A percentile compares a stretch with the other conserved stretches of the same genome.
Conservation (phyloP, 2,329 filamentous ascomycete genomes). For the Xylariaceae sp. region DNA sequence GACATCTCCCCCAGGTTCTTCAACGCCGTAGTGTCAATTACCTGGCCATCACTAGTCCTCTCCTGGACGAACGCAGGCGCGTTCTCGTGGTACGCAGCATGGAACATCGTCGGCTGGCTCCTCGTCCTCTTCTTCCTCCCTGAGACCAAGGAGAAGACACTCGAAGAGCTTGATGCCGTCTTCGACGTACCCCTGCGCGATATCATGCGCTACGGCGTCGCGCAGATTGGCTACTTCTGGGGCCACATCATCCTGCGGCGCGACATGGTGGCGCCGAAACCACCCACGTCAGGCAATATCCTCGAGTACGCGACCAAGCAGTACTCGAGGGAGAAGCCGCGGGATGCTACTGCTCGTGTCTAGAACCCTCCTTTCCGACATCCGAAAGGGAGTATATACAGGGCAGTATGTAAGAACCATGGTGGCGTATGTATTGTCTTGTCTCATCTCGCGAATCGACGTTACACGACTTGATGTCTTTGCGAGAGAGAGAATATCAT, state of each 20-base stretch:
- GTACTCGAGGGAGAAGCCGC: slow-evolving; percentile 27
- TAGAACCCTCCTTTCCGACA: slow-evolving; percentile 7
- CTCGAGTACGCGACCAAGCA: slow-evolving; percentile 24
- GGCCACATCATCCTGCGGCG: slow-evolving; percentile 30
- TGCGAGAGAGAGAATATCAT: too few relatives aligned
- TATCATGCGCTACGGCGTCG: slow-evolving; percentile 34
- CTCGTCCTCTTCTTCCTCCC: slow-evolving; percentile 39
- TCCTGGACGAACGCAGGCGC: slow-evolving; percentile 43
- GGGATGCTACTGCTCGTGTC: slow-evolving; percentile 28
- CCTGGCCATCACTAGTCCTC: slow-evolving; percentile 43
- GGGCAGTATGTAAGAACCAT: too few relatives aligned
- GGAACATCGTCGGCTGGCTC: slow-evolving; percentile 45
- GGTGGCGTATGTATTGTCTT: too few relatives aligned
- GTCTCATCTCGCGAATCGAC: too few relatives aligned
- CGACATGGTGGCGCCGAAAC: slow-evolving; percentile 25
- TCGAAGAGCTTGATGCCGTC: slow-evolving; percentile 42
- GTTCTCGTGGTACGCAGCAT: slow-evolving; percentile 46
- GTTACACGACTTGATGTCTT: too few relatives aligned
- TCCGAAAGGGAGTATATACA: too few relatives aligned
- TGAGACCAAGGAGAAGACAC: slow-evolving; percentile 42
- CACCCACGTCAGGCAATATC: slow-evolving; percentile 22
- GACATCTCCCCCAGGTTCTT: slow-evolving; percentile 25
- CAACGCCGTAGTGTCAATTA: slow-evolving; percentile 36
- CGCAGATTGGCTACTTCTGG: slow-evolving; percentile 32
- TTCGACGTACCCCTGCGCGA: slow-evolving; percentile 31